Evolutionary conservation across 2,329 filamentous ascomycete species (phyloP), one percentile per base, ranked within the genome.

Genomic region (Chaetothyriales sp.): DNA sequence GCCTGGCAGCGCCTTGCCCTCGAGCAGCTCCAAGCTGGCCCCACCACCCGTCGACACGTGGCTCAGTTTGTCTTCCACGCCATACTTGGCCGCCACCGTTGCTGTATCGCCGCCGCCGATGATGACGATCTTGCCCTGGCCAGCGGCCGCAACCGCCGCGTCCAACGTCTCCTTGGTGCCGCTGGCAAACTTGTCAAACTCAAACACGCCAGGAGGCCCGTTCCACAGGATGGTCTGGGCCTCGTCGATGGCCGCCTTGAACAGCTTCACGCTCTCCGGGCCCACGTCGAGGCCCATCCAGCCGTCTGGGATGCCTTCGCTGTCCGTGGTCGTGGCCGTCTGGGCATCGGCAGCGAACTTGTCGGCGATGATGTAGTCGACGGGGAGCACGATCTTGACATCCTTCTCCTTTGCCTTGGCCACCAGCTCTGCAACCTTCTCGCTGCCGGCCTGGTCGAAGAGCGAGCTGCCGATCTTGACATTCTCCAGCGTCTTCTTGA

Each of bases 181-280:
- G 57, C 77, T 83, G 65, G 89, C 87, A 69, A 98, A 98, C 67
- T 86, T 84, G 56, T 95, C 87, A 66, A 97, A 85, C 80, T 98
- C 92, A 65, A 98, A 98, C 62, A 98, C 92, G 70, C 92, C 92
- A 15, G 90, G 83, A 51, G 92, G 92, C 52, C 92, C 92, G 77
- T 98, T 98, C 92, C 92, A 98, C 58, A 98, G 85, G 69, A 98
- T 95, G 52, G 92, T 98, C 79, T 95, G 82, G 60, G 90, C 81
- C 65, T 90, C 82, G 60, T 77, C 77, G 62, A 98, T 97, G 61
- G 89, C 82, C 67, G 84, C 75, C 77, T 90, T 82, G 82, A 86
- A 97, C 52, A 94, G 79, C 74, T 89, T 80, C 65, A 94, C 77
- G 61, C 83, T 89, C 82, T 95, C 83, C 59, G 84, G 78, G 54